These are phyloP conservation scores for Solanum medicagineum DNA, from an alignment of 257 asterid genomes.

Conservation along the genomic window DNA sequence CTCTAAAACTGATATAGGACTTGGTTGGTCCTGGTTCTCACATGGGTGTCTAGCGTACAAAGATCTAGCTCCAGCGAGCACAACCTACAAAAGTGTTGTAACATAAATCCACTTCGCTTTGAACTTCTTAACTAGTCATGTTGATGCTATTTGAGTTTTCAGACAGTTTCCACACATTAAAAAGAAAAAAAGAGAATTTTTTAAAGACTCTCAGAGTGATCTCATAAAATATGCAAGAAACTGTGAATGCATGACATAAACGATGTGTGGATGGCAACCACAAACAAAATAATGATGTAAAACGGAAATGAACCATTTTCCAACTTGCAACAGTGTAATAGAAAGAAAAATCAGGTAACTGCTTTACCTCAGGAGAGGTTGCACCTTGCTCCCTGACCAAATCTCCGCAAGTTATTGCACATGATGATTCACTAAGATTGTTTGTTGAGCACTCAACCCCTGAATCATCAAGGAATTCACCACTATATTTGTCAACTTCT, in stretches of 20 bases:
- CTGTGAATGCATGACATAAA: neutral
- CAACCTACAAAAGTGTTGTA: conserved; percentile 31
- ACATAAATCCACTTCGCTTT: neutral
- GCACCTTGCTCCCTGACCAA: conserved; percentile 17
- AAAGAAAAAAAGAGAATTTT: neutral
- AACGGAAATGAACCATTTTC: neutral
- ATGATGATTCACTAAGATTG: conserved; percentile 13
- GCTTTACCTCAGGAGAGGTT: conserved; percentile 44
- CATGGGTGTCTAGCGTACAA: conserved; percentile 25
- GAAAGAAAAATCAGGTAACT: neutral
- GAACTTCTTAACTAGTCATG: neutral
- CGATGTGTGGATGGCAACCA: neutral
- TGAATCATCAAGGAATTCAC: conserved; percentile 3
- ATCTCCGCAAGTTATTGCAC: conserved; percentile 18
- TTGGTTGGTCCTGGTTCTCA: conserved; percentile 83
- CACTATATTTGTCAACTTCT: conserved; percentile 7
- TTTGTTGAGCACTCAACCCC: conserved; percentile 14
- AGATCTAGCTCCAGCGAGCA: conserved; percentile 15
- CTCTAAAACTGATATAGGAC: conserved; percentile 84
- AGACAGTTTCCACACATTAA: neutral
- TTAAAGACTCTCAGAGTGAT: neutral
- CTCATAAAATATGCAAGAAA: neutral
- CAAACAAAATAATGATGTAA: neutral
- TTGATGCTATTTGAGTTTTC: neutral
- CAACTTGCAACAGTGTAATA: neutral